Conservation (phyloP, 1,284 basidiomycete genomes). For the Pyrrhoderma noxium region DNA sequence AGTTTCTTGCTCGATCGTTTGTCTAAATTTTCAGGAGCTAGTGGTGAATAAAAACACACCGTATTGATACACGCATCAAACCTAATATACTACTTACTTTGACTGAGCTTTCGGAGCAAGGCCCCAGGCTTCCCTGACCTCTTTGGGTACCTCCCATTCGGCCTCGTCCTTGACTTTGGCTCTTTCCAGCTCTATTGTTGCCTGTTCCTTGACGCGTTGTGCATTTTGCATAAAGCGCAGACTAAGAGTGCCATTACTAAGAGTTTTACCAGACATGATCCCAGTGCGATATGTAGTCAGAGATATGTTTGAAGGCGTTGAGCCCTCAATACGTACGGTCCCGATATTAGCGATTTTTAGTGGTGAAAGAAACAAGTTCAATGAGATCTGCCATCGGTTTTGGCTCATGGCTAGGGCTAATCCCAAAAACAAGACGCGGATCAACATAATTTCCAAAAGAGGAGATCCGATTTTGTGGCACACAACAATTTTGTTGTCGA, state of each 20-base stretch:
- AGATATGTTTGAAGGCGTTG: no score
- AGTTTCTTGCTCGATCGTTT: conserved; percentile 45
- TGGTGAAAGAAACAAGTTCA: no score
- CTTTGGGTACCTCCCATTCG: conserved; percentile 58
- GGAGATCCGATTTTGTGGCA: no score
- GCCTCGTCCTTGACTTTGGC: conserved; percentile 60
- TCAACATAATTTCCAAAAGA: no score
- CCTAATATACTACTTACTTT: conserved; percentile 16
- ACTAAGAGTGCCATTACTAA: conserved; percentile 61
- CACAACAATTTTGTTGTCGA: no score
- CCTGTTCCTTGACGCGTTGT: conserved; percentile 44
- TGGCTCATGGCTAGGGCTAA: no score
- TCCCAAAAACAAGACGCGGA: no score
- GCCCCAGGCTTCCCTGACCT: conserved; percentile 54
- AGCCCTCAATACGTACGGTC: no score
- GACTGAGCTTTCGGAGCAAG: conserved; percentile 29
- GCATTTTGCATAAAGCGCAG: conserved; percentile 76
- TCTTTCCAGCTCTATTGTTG: conserved; percentile 43
- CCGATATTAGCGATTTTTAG: no score
- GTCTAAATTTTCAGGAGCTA: conserved; percentile 20
- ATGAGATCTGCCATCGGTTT: no score
- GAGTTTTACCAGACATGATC: conserved; percentile 32
- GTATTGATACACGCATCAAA: background rate
- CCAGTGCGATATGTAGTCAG: background rate
- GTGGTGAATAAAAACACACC: background rate